Conservation (phyloP, 371 early-diverging fungal species). For the Apophysomyces elegans region DNA sequence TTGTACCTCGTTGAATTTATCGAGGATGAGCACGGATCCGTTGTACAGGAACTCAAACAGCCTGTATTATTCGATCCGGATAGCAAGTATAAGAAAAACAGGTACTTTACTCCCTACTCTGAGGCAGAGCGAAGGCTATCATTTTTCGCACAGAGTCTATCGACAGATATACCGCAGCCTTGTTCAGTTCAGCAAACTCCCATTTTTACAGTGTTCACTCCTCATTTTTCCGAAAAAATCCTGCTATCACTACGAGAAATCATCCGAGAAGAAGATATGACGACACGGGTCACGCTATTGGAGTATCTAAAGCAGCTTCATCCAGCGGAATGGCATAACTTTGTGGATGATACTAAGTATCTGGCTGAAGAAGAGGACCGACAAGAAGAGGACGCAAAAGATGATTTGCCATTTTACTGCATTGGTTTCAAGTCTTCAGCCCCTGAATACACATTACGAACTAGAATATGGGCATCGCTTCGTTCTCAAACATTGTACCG, state of each 20-base stretch:
- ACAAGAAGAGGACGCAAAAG: constrained; percentile 51
- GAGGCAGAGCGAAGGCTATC: constrained; percentile 87
- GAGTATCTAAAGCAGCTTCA: constrained; percentile 88
- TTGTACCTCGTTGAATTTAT: constrained; percentile 74
- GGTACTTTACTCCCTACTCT: constrained; percentile 74
- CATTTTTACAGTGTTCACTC: constrained; percentile 88
- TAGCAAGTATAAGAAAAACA: constrained; percentile 56
- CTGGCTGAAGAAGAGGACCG: constrained; percentile 70
- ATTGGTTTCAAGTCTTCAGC: constrained; percentile 87
- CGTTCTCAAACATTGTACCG: constrained; percentile 90
- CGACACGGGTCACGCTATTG: constrained; percentile 80
- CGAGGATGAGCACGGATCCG: constrained; percentile 24
- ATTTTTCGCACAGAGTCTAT: constrained; percentile 88
- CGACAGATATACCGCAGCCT: constrained; percentile 81
- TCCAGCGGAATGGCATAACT: constrained; percentile 88
- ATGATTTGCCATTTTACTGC: constrained; percentile 83
- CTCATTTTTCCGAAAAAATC: constrained; percentile 91
- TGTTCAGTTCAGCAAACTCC: constrained; percentile 85
- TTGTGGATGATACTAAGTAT: constrained; percentile 88
- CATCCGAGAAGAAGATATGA: constrained; percentile 83
- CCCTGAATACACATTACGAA: constrained; percentile 83
- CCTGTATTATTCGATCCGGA: constrained; percentile 81
- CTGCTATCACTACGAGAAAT: constrained; percentile 83
- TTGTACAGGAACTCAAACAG: constrained; percentile 61
- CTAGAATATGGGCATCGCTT: constrained; percentile 89